These are phyloP conservation scores for Sporisorium sorghi DNA, from an alignment of 1,284 basidiomycete genomes.

Conservation along the genomic window DNA sequence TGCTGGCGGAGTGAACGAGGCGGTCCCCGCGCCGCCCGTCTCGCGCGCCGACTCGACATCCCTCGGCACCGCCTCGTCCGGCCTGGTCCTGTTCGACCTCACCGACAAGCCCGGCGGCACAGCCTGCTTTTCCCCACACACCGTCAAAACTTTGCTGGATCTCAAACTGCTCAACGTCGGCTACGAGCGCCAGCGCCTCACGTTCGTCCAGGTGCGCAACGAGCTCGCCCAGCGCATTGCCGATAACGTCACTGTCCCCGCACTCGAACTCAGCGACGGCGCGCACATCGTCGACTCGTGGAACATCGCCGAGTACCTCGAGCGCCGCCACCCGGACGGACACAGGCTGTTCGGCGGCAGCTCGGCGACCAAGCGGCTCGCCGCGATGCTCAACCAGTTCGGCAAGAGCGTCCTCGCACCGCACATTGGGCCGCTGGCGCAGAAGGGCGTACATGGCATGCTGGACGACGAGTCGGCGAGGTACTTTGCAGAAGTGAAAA, in stretches of 20 bases:
- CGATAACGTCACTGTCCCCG: slow-evolving; percentile 60
- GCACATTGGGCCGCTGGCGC: slow-evolving; percentile 40
- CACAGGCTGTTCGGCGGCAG: slow-evolving; percentile 44
- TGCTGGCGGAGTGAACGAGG: slow-evolving; percentile 11
- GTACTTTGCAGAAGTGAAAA: slow-evolving; percentile 58
- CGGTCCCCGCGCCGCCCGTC: slow-evolving; percentile 19
- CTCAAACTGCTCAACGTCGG: slow-evolving; percentile 57
- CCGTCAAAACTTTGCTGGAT: slow-evolving; percentile 57
- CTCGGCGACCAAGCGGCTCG: slow-evolving; percentile 42
- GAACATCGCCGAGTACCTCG: slow-evolving; percentile 57
- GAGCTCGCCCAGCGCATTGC: slow-evolving; percentile 45
- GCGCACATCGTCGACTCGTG: slow-evolving; percentile 58
- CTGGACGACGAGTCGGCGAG: slow-evolving; percentile 45
- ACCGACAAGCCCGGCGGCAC: slow-evolving; percentile 40
- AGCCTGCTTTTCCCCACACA: slow-evolving; percentile 52
- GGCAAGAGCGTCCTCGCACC: slow-evolving; percentile 49
- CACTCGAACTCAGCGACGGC: slow-evolving; percentile 50
- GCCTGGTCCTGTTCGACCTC: slow-evolving; percentile 58
- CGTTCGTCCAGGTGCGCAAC: slow-evolving; percentile 58
- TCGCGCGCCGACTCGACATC: slow-evolving; percentile 31
- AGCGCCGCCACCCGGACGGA: slow-evolving; percentile 44
- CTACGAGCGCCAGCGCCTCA: slow-evolving; percentile 57
- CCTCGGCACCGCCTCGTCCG: slow-evolving; percentile 31
- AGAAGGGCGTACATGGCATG: slow-evolving; percentile 37
- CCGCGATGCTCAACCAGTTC: slow-evolving; percentile 50